These are phyloP conservation scores for Beta vulgaris DNA, from an alignment of 148 eudicot species.

Conservation along the genomic window DNA sequence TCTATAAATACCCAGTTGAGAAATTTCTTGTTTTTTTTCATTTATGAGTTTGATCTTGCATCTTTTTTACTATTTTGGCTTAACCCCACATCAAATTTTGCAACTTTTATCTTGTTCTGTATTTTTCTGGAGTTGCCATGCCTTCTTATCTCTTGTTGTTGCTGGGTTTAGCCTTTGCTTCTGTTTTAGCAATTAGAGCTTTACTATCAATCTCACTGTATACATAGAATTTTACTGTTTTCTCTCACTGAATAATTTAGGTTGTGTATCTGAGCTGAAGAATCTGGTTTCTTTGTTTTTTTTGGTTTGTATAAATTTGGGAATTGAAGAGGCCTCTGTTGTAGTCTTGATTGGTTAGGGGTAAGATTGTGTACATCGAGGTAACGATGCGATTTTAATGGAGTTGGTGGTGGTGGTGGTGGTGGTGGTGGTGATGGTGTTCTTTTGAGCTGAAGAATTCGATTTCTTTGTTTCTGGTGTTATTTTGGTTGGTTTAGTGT, in stretches of 20 bases:
- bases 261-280: slow-evolving; percentile 1
- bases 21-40: slow-evolving; percentile 13
- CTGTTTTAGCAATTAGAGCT: slow-evolving; percentile 11
- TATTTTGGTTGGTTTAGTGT: slow-evolving; percentile 4
- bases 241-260: neutral
- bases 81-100: slow-evolving; percentile 15
- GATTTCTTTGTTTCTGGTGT: neutral
- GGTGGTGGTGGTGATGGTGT: neutral
- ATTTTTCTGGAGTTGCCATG: slow-evolving; percentile 14
- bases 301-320: neutral
- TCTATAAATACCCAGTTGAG: slow-evolving; percentile 6
- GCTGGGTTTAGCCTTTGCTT: slow-evolving; percentile 10
- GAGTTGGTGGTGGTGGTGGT: neutral
- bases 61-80: slow-evolving; percentile 3
- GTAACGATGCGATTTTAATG: neutral
- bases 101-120: slow-evolving; percentile 13
- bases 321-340: neutral
- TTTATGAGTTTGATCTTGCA: slow-evolving; percentile 16
- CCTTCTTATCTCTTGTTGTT: slow-evolving; percentile 23
- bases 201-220: slow-evolving; percentile 7
- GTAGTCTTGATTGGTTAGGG: slow-evolving; percentile 3
- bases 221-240: neutral
- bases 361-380: slow-evolving; percentile 12
- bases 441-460: neutral
- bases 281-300: slow-evolving; percentile 2